These are phyloP conservation scores for Ustilago curta DNA, from an alignment of 1,284 basidiomycete genomes.

Conservation along the genomic window DNA sequence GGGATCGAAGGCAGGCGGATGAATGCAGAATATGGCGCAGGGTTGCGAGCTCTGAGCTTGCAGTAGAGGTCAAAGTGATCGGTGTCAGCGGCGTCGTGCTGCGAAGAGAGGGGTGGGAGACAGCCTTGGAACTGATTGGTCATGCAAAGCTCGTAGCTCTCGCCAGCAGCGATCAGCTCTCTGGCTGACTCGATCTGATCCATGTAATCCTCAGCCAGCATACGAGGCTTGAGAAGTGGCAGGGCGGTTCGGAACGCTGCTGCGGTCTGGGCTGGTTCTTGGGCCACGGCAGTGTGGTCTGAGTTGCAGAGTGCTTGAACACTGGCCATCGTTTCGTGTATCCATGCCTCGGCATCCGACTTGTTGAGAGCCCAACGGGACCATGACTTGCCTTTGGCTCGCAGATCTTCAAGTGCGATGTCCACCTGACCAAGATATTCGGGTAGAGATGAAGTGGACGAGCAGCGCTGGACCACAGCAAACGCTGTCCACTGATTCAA, in stretches of 20 bases:
- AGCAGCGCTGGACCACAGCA: conserved; percentile 46
- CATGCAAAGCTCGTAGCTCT: conserved; percentile 96
- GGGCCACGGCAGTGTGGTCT: background rate
- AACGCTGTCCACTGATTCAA: conserved; percentile 70
- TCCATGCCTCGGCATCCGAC: conserved; percentile 31
- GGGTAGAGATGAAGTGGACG: background rate
- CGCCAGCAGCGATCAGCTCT: conserved; percentile 82
- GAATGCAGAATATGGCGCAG: conserved; percentile 90
- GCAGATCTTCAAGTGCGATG: conserved; percentile 19
- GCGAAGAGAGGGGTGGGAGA: conserved; percentile 37
- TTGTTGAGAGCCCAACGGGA: conserved; percentile 13
- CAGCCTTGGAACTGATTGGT: conserved; percentile 77
- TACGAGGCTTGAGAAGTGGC: conserved; percentile 24
- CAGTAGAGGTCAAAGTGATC: conserved; percentile 63
- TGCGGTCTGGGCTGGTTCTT: conserved; percentile 15
- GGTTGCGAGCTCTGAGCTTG: conserved; percentile 76
- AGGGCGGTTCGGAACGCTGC: conserved; percentile 44
- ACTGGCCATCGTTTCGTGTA: conserved; percentile 15
- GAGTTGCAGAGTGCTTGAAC: conserved; percentile 2
- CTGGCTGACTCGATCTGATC: conserved; percentile 80
- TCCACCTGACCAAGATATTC: conserved; percentile 11
- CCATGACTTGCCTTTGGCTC: conserved; percentile 20
- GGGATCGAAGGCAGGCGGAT: conserved; percentile 77
- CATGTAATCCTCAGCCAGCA: conserved; percentile 75
- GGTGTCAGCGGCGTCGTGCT: conserved; percentile 13